Base-by-base conservation (phyloP, 2,329 filamentous ascomycete species). In the Phialophora tarda region DNA sequence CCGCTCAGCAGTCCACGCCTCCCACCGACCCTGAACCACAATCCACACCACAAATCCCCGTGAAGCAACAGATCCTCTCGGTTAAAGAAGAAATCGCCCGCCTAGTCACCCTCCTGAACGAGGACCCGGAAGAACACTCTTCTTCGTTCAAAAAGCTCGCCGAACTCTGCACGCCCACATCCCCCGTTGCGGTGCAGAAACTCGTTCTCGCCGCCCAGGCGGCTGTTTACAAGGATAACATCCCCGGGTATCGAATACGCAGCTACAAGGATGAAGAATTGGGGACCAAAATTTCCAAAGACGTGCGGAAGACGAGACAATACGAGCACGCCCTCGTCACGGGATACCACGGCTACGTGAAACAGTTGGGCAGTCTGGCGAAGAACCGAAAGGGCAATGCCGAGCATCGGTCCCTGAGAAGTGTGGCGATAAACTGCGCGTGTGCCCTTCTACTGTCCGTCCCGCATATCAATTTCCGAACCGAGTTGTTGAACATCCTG, bases 381-480 rank as follows among this genome's bases (percentile, higher is more conserved):
- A 89, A 89, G 79, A 75, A 83, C 6, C 79, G 77, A 55, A 84
- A 84, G 62, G 72, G 75, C 68, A 78, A 72, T 44, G 65, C 71
- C 30, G 69, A 69, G 4, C 69, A 71, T 14, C 71, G 71, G 2
- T 77, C 81, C 23, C 69, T 97, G 26, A 86, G 88, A 6, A 90
- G 84, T 60, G 85, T 97, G 28, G 94, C 95, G 3, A 89, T 97
- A 64, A 89, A 88, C 51, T 99, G 95, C 76, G 89, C 91, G 1
- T 97, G 93, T 78, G 90, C 86, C 32, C 84, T 99, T 17, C 80
- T 98, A 48, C 87, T 86, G 23, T 84, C 90, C 1, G 93, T 97
- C 0, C 92, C 95, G 3, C 96, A 99, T 81, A 99, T 99, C 86
- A 99, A 99, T 82, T 97, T 96, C 78, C 89, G 95, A 48, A 86